Evolutionary conservation across 2,329 filamentous ascomycete species (phyloP).

Genomic region (Lasiodiplodia theobromae): DNA sequence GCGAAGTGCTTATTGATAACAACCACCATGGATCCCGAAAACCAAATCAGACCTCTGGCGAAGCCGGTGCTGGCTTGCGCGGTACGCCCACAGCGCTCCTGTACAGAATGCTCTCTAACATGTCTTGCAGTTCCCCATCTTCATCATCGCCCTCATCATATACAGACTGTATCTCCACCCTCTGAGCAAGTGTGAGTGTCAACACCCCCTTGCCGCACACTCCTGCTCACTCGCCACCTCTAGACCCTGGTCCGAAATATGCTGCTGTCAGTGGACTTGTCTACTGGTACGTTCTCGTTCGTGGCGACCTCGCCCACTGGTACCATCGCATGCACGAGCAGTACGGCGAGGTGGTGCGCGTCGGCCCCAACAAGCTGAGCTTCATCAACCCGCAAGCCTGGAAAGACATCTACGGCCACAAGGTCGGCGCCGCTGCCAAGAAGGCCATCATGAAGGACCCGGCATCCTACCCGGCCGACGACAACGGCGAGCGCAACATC

Average conservation of each 20-base stretch:
- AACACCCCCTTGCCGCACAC: not conserved
- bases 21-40: too few relatives aligned
- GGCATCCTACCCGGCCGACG: slow-evolving; percentile 27
- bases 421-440: slow-evolving; percentile 6
- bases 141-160: slow-evolving; percentile 34
- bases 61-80: too few relatives aligned
- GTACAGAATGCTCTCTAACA: not conserved
- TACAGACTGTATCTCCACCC: slow-evolving; percentile 54
- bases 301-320: slow-evolving; percentile 37
- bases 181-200: slow-evolving; percentile 35
- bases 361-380: slow-evolving; percentile 51
- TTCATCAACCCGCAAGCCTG: slow-evolving; percentile 53
- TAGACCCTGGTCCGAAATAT: slow-evolving; percentile 53
- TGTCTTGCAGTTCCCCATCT: slow-evolving; percentile 15
- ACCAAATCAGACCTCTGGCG: too few relatives aligned
- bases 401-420: slow-evolving; percentile 32
- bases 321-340: slow-evolving; percentile 44
- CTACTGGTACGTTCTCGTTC: slow-evolving; percentile 41
- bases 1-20: too few relatives aligned
- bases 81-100: too few relatives aligned
- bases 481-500: slow-evolving; percentile 41
- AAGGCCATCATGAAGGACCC: not conserved
- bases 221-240: slow-evolving; percentile 18
- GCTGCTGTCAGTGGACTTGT: slow-evolving; percentile 39
- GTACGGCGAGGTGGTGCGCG: slow-evolving; percentile 52